These are phyloP conservation scores for Lodderomyces margitis DNA, from an alignment of 1,139 yeast species.

Conservation along the genomic window DNA sequence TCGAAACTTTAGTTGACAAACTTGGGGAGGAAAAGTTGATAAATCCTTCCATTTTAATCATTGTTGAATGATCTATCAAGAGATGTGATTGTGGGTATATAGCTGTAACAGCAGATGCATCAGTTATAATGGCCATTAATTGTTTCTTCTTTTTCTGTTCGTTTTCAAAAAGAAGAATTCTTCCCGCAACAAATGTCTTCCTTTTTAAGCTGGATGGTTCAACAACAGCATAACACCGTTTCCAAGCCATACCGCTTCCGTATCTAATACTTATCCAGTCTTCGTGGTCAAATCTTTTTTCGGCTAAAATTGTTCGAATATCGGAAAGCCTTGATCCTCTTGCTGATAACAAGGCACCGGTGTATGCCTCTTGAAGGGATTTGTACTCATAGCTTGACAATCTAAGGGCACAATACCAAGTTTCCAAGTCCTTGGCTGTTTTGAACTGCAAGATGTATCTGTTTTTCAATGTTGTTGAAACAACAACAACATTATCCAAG, in stretches of 20 bases:
- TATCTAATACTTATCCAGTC: constrained; percentile 95
- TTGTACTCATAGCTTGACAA: constrained; percentile 77
- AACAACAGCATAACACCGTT: constrained; percentile 88
- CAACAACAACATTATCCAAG: constrained; percentile 74
- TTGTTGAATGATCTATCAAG: constrained; percentile 80
- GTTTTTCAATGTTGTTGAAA: constrained; percentile 88
- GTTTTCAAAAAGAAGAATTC: constrained; percentile 62
- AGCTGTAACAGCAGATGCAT: constrained; percentile 78
- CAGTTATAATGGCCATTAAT: constrained; percentile 75
- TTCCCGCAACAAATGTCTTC: constrained; percentile 50
- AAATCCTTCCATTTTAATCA: constrained; percentile 83
- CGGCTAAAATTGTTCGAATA: constrained; percentile 79
- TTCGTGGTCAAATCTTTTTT: constrained; percentile 81
- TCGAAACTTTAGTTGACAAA: constrained; percentile 34
- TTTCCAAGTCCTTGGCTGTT: constrained; percentile 49
- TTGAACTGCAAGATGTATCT: constrained; percentile 79
- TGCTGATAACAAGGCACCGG: constrained; percentile 88
- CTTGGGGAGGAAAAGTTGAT: constrained; percentile 58
- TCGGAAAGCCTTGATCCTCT: constrained; percentile 86
- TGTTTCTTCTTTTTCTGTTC: constrained; percentile 70
- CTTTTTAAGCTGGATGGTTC: constrained; percentile 61
- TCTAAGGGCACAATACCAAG: constrained; percentile 82
- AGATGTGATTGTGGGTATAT: constrained; percentile 85
- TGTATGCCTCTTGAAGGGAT: constrained; percentile 87
- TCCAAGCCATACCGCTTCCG: constrained; percentile 98